Percentiles rank a stretch among this genome's conserved stretches.
These are phyloP conservation scores for Scutellaria galericulata DNA, from an alignment of 257 asterid species.

Conservation along the genomic window DNA sequence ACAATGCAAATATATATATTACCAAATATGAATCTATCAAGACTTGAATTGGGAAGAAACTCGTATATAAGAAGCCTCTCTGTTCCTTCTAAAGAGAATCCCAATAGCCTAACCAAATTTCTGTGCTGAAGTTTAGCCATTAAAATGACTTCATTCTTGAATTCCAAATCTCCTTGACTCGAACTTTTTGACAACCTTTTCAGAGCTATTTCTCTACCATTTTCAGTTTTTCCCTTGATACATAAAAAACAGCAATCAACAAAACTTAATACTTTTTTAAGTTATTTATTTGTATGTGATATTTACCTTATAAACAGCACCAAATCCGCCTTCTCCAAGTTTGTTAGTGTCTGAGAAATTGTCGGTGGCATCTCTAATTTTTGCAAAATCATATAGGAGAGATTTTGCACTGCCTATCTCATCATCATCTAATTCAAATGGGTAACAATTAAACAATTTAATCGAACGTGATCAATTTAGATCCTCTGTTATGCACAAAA, in stretches of 20 bases:
- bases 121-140: conserved; percentile 34
- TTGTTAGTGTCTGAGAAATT: conserved; percentile 35
- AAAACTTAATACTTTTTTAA: background rate
- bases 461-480: too few species aligned
- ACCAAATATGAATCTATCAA: conserved; percentile 36
- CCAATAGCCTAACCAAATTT: conserved; percentile 33
- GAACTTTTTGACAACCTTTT: conserved; percentile 30
- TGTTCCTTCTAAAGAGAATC: conserved; percentile 19
- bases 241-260: too few species aligned
- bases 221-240: conserved; percentile 26
- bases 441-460: background rate
- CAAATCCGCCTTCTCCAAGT: conserved; percentile 46
- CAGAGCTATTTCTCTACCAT: conserved; percentile 32
- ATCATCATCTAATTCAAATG: conserved; percentile 6
- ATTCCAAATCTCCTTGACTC: conserved; percentile 27
- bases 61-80: conserved; percentile 39
- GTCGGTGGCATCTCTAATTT: conserved; percentile 36
- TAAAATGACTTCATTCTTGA: conserved; percentile 32
- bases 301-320: conserved; percentile 39
- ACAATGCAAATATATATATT: background rate
- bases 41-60: conserved; percentile 26
- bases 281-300: background rate
- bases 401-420: conserved; percentile 27
- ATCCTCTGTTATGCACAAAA: too few species aligned
- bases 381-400: conserved; percentile 30